Base-by-base conservation (phyloP, 1,139 yeast genomes). In the Pichia kudriavzevii region DNA sequence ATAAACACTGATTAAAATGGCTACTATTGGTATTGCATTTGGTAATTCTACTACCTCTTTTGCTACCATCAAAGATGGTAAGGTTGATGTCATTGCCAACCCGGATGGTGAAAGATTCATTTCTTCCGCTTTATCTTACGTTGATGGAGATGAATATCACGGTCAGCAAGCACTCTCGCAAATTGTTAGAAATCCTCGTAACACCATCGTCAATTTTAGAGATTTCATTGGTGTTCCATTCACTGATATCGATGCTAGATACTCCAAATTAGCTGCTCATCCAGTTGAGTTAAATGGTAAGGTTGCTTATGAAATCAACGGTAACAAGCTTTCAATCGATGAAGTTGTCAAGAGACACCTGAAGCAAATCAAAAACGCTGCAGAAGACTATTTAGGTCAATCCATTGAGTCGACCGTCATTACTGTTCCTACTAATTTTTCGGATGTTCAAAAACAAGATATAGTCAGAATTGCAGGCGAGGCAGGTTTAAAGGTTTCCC, bases 61-160 rank as follows among this genome's bases (percentile, higher is more conserved):
- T 60, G 96, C 97, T 30, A 83, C 82, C 57, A 87, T 88, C 48
- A 75, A 80, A 39, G 96, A 88, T 52, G 94, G 95, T 41, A 84
- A 82, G 60, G 94, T 87, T 43, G 96, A 91, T 56, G 95, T 91
- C 47, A 91, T 91, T 60, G 98, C 98, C 50, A 91, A 91, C 74
- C 96, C 94, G 51, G 98, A 91, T 58, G 99, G 99, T 60, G 98
- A 93, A 64, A 87, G 98, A 67, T 74, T 93, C 43, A 91, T 91
- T 57, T 95, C 97, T 45, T 82, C 97, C 17, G 83, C 83, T 39
- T 70, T 91, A 46, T 79, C 97, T 12, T 91, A 88, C 60, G 87
- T 87, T 43, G 95, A 94, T 45, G 79, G 73, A 38, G 97, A 91
- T 59, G 98, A 91, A 66, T 91, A 84, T 66, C 96, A 91, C 59